Evolutionary conservation across 257 asterid species (phyloP).

Genomic region (Salvia splendens): DNA sequence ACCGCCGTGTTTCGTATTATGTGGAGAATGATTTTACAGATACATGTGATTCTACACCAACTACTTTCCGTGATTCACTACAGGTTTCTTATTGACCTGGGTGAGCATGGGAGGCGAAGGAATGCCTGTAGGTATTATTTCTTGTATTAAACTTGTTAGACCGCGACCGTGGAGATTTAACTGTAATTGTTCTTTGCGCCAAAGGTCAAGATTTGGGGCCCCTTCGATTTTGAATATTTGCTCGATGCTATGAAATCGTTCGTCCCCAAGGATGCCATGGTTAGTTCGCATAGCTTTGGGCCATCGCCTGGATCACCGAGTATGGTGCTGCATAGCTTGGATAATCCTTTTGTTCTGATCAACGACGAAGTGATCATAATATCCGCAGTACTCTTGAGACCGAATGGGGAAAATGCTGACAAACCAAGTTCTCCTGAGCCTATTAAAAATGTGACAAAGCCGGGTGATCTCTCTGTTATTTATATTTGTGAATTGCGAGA

Average conservation of each 20-base stretch:
- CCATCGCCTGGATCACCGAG: constrained; percentile 44
- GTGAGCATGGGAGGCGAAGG: constrained; percentile 93
- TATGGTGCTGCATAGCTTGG: constrained; percentile 34
- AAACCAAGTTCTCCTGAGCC: constrained; percentile 32
- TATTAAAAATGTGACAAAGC: constrained; percentile 39
- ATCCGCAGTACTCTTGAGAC: constrained; percentile 76
- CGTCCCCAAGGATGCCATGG: constrained; percentile 89
- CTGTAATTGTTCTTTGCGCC: constrained; percentile 17
- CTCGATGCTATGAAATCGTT: constrained; percentile 90
- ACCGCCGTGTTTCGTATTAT: neutral
- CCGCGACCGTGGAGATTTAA: constrained; percentile 21
- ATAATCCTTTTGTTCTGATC: constrained; percentile 63
- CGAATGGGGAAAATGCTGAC: constrained; percentile 36
- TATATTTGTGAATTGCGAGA: constrained; percentile 90
- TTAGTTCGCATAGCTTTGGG: constrained; percentile 81
- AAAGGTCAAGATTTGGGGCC: constrained; percentile 95
- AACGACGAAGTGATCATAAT: constrained; percentile 86
- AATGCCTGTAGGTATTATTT: constrained; percentile 63
- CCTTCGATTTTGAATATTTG: constrained; percentile 77
- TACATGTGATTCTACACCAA: constrained; percentile 12
- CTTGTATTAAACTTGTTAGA: constrained; percentile 5
- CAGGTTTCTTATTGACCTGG: constrained; percentile 91
- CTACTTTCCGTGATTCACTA: constrained; percentile 16
- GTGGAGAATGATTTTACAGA: neutral
- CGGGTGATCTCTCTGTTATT: constrained; percentile 78